These are phyloP conservation scores for Pseudozyma flocculosa DNA, from an alignment of 1,284 basidiomycete species.

Conservation along the genomic window DNA sequence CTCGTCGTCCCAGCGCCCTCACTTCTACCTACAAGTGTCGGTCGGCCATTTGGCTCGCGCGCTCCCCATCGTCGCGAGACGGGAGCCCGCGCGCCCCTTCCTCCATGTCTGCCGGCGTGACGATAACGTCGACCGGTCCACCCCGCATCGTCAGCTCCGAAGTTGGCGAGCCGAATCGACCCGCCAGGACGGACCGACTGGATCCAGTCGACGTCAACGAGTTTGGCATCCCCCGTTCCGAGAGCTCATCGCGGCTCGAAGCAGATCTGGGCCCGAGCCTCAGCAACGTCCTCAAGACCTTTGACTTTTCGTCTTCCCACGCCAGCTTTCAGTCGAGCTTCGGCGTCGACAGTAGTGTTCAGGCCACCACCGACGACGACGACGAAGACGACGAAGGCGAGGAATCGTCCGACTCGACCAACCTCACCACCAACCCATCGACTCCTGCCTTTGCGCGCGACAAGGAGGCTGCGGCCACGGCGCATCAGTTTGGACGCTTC, in stretches of 20 bases:
- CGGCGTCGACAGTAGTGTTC: background rate
- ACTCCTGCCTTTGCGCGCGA: background rate
- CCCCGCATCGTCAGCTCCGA: too few species aligned
- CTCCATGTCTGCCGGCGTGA: too few species aligned
- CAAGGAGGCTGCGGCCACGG: background rate
- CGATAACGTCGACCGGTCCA: too few species aligned
- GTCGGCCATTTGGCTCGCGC: too few species aligned
- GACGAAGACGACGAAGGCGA: background rate
- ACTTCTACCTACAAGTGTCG: too few species aligned
- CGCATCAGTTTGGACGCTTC: background rate
- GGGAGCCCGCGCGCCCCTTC: too few species aligned
- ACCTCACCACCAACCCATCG: background rate
- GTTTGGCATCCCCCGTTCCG: background rate
- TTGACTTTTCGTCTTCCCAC: background rate
- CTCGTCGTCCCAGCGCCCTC: too few species aligned
- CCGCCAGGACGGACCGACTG: background rate
- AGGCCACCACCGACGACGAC: background rate
- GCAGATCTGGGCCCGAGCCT: background rate
- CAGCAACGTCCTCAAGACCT: background rate
- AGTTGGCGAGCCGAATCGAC: background rate
- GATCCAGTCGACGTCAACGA: background rate
- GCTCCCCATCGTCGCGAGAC: too few species aligned
- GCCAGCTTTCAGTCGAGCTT: background rate
- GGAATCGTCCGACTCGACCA: background rate
- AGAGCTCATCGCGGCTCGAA: background rate